phyloP scores from a whole-genome alignment of 2,329 filamentous ascomycete genomes.

The Fragosphaeria purpurea region DNA sequence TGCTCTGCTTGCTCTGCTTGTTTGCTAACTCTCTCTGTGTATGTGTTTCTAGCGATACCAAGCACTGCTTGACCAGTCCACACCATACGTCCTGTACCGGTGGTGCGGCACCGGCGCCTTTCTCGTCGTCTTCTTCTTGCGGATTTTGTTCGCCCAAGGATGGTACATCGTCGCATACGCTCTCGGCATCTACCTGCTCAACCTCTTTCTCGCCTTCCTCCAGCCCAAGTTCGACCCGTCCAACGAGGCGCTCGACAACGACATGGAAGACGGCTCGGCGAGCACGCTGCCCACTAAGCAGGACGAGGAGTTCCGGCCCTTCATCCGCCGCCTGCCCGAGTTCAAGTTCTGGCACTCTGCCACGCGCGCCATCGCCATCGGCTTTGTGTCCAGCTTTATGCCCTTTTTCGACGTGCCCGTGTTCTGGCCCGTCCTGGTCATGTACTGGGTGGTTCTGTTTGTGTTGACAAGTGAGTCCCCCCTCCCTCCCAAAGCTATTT shows the following conservation, averaged over 20 bases:
- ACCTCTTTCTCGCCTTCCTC: conserved; percentile 97
- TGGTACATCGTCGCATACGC: conserved; percentile 99
- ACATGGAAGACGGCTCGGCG: conserved; percentile 85
- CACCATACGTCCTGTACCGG: conserved; percentile 79
- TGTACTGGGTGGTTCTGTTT: conserved; percentile 98
- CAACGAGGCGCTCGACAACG: conserved; percentile 80
- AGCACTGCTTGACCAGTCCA: conserved; percentile 85
- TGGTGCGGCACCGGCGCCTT: conserved; percentile 75
- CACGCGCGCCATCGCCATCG: conserved; percentile 74
- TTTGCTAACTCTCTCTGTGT: not conserved
- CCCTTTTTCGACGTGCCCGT: conserved; percentile 92
- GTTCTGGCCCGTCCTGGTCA: conserved; percentile 96
- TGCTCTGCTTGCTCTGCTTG: no score
- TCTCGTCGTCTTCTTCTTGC: conserved; percentile 72
- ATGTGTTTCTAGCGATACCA: conserved; percentile 65
- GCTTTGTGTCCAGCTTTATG: conserved; percentile 86
- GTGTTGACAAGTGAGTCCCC: conserved; percentile 74
- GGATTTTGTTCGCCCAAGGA: conserved; percentile 86
- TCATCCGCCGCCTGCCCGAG: conserved; percentile 89
- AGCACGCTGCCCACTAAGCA: conserved; percentile 83
- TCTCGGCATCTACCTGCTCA: conserved; percentile 95
- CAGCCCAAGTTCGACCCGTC: conserved; percentile 98
- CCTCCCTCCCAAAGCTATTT: not conserved
- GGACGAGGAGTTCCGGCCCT: conserved; percentile 95
- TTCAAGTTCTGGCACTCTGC: conserved; percentile 99